Base-by-base conservation (phyloP, 306 rosid genomes). In the Delonix regia region DNA sequence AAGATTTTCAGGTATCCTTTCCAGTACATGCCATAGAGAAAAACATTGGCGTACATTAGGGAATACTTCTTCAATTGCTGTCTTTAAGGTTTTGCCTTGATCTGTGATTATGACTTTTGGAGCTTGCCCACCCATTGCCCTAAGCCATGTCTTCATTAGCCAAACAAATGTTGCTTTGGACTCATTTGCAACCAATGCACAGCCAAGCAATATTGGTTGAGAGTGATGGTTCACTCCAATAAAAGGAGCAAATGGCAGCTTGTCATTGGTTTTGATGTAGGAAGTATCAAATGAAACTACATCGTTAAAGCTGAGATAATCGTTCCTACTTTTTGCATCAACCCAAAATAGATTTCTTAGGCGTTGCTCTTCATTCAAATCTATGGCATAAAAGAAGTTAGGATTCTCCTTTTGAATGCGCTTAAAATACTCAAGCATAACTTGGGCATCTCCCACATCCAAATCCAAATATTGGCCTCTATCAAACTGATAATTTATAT, bases 131-230 rank as follows among this genome's bases (percentile, higher is more conserved):
- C 90, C 83, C 97, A 93, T 93, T 63, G 98, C 98, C 85, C 95
- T 84, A 76, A 91, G 97, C 98, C 98, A 91, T 28, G 98, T 87
- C 90, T 87, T 93, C 92, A 93, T 77, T 80, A 93, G 78, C 98
- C 98, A 93, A 75, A 85, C 86, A 87, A 81, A 89, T 62, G 98
- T 91, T 42, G 93, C 80, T 81, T 91, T 89, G 65, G 87, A 83
- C 82, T 88, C 93, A 82, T 93, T 94, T 2, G 90, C 90, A 83
- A 91, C 69, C 87, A 93, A 72, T 51, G 97, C 94, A 88, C 98
- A 93, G 68, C 98, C 98, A 45, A 93, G 97, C 85, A 93, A 81
- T 89, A 91, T 86, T 14, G 98, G 82, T 80, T 93, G 98, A 73
- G 85, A 87, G 69, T 93, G 98, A 86, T 93, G 94, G 78, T 93